Evolutionary conservation across 805 yeast species (phyloP), one percentile per base, ranked within the genome.

Genomic region (Ogataea paradorogensis): DNA sequence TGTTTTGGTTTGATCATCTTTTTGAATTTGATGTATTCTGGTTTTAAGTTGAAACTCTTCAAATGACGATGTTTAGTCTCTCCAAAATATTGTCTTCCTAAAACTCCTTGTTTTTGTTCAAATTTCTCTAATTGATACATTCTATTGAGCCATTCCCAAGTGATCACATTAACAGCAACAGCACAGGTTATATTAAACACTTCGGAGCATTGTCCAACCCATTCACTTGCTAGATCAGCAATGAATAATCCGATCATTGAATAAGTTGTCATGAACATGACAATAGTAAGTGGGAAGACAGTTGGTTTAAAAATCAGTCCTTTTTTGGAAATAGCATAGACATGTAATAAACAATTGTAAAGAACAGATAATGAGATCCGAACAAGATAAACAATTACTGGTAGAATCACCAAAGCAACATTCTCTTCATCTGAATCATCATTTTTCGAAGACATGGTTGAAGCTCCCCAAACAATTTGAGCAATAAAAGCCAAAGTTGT

Each of bases 101-200:
- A 58, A 5, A 85, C 74, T 7, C 91, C 86, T 43, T 79, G 81
- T 30, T 78, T 77, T 51, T 84, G 90, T 38, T 73, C 71, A 11
- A 65, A 65, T 46, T 76, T 74, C 62, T 78, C 80, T 28, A 82
- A 59, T 9, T 73, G 66, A 35, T 74, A 73, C 40, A 82, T 70
- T 46, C 84, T 69, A 53, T 83, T 84, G 45, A 84, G 73, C 91
- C 95, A 87, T 59, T 85, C 95, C 93, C 95, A 84, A 1, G 85
- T 85, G 9, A 82, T 71, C 6, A 83, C 83, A 22, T 86, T 83
- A 25, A 86, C 74, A 15, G 82, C 68, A 7, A 84, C 75, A 55
- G 81, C 82, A n/a, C 82, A 74, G 1, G 84, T 80, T 14, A 85
- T 74, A 30, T 83, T 80, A 60, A 84, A 83, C 30, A 84, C 67